Conservation (phyloP, 495 filamentous ascomycete species). For the Aspergillus cavernicola region DNA sequence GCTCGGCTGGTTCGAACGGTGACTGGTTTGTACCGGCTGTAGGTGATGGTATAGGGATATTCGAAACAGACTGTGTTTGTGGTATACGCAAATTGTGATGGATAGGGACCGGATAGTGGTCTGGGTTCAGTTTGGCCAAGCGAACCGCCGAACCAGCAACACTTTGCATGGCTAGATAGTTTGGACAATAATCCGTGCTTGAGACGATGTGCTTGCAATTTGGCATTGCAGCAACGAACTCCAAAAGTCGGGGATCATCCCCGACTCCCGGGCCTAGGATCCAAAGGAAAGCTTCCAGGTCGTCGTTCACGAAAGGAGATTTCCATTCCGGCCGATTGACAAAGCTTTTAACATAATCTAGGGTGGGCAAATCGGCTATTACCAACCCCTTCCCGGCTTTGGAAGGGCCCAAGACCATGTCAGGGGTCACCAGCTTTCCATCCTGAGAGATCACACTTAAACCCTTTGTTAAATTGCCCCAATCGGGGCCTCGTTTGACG, state of each 20-base stretch:
- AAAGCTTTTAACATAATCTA: constrained; percentile 62
- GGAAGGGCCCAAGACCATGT: constrained; percentile 60
- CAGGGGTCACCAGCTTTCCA: constrained; percentile 56
- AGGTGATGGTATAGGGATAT: too few relatives aligned
- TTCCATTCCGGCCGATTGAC: constrained; percentile 72
- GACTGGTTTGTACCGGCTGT: constrained; percentile 12
- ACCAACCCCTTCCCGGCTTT: constrained; percentile 64
- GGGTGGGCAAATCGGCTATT: constrained; percentile 71
- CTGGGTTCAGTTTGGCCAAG: constrained; percentile 63
- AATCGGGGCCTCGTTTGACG: constrained; percentile 52
- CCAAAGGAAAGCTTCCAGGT: constrained; percentile 73
- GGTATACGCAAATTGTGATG: constrained; percentile 50
- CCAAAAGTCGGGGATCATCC: constrained; percentile 53
- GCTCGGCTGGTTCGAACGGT: constrained; percentile 33
- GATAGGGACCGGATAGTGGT: constrained; percentile 63
- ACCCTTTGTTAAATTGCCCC: constrained; percentile 51
- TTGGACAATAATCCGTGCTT: constrained; percentile 65
- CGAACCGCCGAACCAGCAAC: constrained; percentile 58
- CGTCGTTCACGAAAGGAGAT: constrained; percentile 57
- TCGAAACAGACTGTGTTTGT: constrained; percentile 22
- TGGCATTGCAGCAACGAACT: constrained; percentile 63
- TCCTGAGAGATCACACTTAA: constrained; percentile 49
- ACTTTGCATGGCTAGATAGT: constrained; percentile 64
- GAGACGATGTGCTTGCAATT: constrained; percentile 71
- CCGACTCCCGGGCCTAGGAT: constrained; percentile 67